Conservation (phyloP, 306 rosid genomes). For the Betula pendula region DNA sequence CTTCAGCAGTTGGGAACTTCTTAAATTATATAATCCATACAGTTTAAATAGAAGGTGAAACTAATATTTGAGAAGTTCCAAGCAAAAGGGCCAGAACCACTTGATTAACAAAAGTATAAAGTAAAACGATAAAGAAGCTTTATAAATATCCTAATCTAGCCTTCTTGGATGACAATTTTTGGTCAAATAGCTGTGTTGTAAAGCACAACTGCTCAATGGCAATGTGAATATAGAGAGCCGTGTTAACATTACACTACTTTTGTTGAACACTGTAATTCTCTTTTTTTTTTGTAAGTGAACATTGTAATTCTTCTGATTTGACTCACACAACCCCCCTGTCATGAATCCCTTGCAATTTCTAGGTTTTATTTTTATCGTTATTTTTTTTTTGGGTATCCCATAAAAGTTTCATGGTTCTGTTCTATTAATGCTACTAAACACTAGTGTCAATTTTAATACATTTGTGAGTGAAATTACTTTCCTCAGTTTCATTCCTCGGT, state of each 20-base stretch:
- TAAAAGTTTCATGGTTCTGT: neutral
- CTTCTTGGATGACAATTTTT: neutral
- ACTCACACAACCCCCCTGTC: neutral
- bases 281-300: neutral
- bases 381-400: neutral
- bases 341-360: neutral
- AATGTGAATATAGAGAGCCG: neutral
- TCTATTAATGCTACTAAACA: too few relatives aligned
- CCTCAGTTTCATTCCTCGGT: neutral
- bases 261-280: too few relatives aligned
- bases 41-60: neutral
- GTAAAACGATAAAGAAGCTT: neutral
- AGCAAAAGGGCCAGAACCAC: neutral
- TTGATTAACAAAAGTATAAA: neutral
- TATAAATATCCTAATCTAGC: neutral
- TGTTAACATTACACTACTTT: neutral
- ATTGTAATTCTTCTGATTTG: neutral
- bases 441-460: too few relatives aligned
- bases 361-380: neutral
- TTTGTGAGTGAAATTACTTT: neutral
- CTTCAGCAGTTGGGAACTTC: neutral
- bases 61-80: neutral
- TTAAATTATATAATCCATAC: neutral
- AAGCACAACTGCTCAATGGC: neutral
- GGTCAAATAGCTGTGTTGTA: neutral